Evolutionary conservation across 2,329 filamentous ascomycete genomes (phyloP).

Genomic region (Venturia asperata): DNA sequence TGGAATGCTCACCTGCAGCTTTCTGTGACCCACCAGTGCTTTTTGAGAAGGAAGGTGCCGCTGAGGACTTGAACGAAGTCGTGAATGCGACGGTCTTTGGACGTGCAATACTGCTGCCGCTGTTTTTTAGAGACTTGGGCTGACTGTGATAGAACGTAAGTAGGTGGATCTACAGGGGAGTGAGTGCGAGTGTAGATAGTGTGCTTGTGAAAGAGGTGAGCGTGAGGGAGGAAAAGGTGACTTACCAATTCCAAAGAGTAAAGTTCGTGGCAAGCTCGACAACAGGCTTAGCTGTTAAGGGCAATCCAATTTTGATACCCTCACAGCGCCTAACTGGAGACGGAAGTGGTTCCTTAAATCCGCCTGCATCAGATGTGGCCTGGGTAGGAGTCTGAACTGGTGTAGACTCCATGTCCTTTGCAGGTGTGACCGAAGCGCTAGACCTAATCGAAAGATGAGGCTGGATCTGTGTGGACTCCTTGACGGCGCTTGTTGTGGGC

Average conservation of each 20-base stretch:
- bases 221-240: background rate
- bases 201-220: too few relatives aligned
- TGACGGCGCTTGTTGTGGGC: background rate
- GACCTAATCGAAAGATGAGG: too few relatives aligned
- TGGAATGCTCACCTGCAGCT: background rate
- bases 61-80: background rate
- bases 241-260: background rate
- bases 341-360: background rate
- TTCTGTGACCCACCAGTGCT: background rate
- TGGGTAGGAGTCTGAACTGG: background rate
- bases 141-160: background rate
- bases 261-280: background rate
- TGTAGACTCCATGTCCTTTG: background rate
- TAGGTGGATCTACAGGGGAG: background rate
- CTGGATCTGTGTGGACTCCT: background rate
- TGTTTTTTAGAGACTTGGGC: background rate
- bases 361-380: too few relatives aligned
- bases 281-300: background rate
- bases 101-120: background rate
- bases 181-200: background rate
- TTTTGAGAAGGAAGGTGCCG: background rate
- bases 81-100: background rate
- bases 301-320: background rate
- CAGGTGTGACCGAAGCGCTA: too few relatives aligned
- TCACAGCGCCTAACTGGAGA: background rate